Evolutionary conservation across 352 stramenopile species (phyloP), one percentile per base, ranked within the genome.

Genomic region (Phytophthora crassamura): DNA sequence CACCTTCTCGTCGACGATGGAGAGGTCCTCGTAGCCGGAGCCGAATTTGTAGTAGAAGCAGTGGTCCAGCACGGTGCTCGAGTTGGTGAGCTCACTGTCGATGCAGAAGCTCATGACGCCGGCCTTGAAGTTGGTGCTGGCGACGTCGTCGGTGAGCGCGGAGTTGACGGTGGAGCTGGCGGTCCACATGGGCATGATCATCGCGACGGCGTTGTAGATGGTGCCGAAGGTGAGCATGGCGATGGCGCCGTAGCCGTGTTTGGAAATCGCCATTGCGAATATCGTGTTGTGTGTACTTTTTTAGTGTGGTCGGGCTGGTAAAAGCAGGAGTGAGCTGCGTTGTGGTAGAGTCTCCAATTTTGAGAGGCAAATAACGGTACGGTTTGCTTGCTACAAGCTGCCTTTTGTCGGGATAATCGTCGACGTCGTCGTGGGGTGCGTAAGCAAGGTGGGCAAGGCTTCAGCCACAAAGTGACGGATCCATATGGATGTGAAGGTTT

Each of bases 11-110:
- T 81, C 39, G 15, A 74, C 43, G 4, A 68, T 54, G 2, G 69
- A 56, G 6, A 85, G n/a, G 20, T 84, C 67, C 35, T 78, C 73
- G 15, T 84, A 59, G 56, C 63, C 78, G 4, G 69, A 74, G 63
- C 69, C 82, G 4, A 73, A 75, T 14, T 77, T 86, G 74, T 87
- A 75, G 69, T 84, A 89, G 64, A 87, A 87, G 64, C 80, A 89
- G 57, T 81, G 72, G 68, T 87, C 76, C 40, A 87, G 77, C 8
- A 55, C 45, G 15, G 77, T 43, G 20, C 60, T 72, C 28, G 58
- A 35, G 58, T 86, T 76, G 12, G 48, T 33, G 52, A 88, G 56
- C 50, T 87, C 58, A 25, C 84, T 67, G 58, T 90, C 76, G 43
- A 81, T 84, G 62, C 77, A 82, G 63, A 65, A 66, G 15, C 63